Evolutionary conservation across 305 asterid genomes (phyloP), one percentile per base, ranked within the genome.

Genomic region (Andrographis paniculata): DNA sequence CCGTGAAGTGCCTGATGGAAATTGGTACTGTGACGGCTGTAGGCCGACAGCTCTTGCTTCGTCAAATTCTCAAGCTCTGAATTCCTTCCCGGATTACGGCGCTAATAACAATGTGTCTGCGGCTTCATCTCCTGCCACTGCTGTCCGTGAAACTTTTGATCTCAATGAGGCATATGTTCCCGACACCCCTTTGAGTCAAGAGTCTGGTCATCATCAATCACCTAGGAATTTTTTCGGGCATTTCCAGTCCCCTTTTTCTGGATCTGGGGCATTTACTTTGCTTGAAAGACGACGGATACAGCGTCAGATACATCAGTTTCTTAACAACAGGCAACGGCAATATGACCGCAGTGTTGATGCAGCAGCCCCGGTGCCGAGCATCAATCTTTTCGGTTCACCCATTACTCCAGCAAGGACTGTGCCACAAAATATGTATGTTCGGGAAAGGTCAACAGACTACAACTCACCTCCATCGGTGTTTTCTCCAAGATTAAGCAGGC

Each of bases 1-100:
- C 48, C 80, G 47, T 42, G 93, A 88, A 63, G 97, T 88, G 37
- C 97, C 97, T 27, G 97, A 88, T 14, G 97, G 93, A 50, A 82
- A 88, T 66, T 88, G 97, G 97, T 88, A 88, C 64, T 88, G 95
- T 58, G 93, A 84, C 27, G 92, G 84, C 61, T 88, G 97, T 63
- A 80, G 87, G 36, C 95, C 95, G 48, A 76, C 89, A 31, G 82
- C 75, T 42, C 75, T 77, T 54, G 87, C 68, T 63, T 75, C 93
- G 44, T 66, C 67, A 42, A 76, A 63, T 49, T 59, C 68, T 19
- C 87, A 68, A 44, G 53, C 67, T 63, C 50, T 65, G 62, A 66
- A 65, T 68, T 70, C 78, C 51, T 57, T 48, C 1, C 52, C 74
- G 13, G 80, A 75, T 64, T 58, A 63, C 23, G 82, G 82, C 61